These are phyloP conservation scores for Nakazawaea holstii DNA, from an alignment of 805 yeast species.

Conservation along the genomic window DNA sequence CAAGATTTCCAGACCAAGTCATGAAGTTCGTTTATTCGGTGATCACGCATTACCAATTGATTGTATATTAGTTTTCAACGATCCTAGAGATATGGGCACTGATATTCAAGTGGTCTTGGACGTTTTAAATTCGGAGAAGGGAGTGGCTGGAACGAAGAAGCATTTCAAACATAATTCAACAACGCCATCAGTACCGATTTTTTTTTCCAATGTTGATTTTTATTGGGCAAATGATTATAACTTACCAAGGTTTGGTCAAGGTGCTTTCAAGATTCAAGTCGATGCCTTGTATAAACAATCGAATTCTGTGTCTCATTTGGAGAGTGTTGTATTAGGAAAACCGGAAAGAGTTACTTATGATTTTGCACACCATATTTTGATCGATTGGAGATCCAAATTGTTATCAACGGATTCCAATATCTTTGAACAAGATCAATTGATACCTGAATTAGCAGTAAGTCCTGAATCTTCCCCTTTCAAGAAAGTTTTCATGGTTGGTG, in stretches of 20 bases:
- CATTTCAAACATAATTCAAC: slow-evolving; percentile 15
- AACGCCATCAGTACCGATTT: slow-evolving; percentile 61
- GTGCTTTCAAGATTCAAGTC: slow-evolving; percentile 66
- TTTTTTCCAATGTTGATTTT: slow-evolving; percentile 79
- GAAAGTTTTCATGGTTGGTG: slow-evolving; percentile 92
- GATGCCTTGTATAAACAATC: slow-evolving; percentile 53
- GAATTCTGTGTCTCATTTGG: slow-evolving; percentile 43
- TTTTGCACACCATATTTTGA: slow-evolving; percentile 70
- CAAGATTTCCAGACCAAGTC: slow-evolving; percentile 32
- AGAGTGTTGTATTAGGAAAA: slow-evolving; percentile 68
- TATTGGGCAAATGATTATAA: slow-evolving; percentile 82
- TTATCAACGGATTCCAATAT: slow-evolving; percentile 8
- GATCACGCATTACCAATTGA: slow-evolving; percentile 45
- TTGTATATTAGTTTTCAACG: slow-evolving; percentile 79
- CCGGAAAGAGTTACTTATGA: slow-evolving; percentile 78
- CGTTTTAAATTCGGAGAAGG: slow-evolving; percentile 56
- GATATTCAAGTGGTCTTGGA: slow-evolving; percentile 79
- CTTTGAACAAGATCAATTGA: slow-evolving; percentile 20
- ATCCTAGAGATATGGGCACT: slow-evolving; percentile 83
- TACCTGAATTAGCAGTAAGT: slow-evolving; percentile 41
- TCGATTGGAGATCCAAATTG: slow-evolving; percentile 43
- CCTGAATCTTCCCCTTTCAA: slow-evolving; percentile 40
- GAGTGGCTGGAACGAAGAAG: slow-evolving; percentile 59
- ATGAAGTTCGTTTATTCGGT: slow-evolving; percentile 21
- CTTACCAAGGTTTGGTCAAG: slow-evolving; percentile 85